Evolutionary conservation across 2,329 filamentous ascomycete genomes (phyloP).

Genomic region (Microsporum canis): DNA sequence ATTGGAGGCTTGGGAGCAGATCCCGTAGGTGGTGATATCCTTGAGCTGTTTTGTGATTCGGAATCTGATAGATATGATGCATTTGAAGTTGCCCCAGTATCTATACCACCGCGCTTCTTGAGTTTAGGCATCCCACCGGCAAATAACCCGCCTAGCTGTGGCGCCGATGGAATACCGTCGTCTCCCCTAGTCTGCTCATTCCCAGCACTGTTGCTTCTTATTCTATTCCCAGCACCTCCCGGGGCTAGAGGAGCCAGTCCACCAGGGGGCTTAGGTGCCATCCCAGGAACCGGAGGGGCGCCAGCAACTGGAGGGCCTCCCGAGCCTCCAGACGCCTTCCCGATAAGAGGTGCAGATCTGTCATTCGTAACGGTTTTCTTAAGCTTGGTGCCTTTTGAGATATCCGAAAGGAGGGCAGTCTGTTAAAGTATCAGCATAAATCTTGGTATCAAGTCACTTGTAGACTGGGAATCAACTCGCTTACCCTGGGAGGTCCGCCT

Average conservation of each 20-base stretch:
- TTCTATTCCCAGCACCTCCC: slow-evolving; percentile 44
- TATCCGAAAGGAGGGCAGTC: slow-evolving; percentile 81
- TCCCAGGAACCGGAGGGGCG: slow-evolving; percentile 68
- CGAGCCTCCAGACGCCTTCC: slow-evolving; percentile 44
- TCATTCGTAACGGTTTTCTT: slow-evolving; percentile 89
- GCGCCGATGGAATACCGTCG: slow-evolving; percentile 47
- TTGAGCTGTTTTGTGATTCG: slow-evolving; percentile 47
- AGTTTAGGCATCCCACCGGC: slow-evolving; percentile 92
- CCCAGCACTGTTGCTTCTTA: slow-evolving; percentile 67
- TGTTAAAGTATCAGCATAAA: slow-evolving; percentile 29
- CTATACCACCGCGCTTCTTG: slow-evolving; percentile 72
- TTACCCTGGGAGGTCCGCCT: slow-evolving; percentile 32
- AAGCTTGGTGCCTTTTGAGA: slow-evolving; percentile 64
- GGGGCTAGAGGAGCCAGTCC: slow-evolving; percentile 62
- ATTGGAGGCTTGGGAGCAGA: slow-evolving; percentile 49
- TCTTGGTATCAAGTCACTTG: slow-evolving; percentile 14
- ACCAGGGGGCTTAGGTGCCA: slow-evolving; percentile 45
- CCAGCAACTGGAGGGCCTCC: slow-evolving; percentile 55
- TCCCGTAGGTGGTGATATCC: slow-evolving; percentile 30
- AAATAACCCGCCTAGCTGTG: slow-evolving; percentile 79
- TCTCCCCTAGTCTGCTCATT: slow-evolving; percentile 29
- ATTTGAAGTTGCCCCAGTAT: slow-evolving; percentile 60
- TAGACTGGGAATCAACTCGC: background rate
- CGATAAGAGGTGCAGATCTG: slow-evolving; percentile 67
- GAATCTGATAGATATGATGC: slow-evolving; percentile 72